Base-by-base conservation (phyloP, 352 stramenopile species). In the Globisporangium yorkense region DNA sequence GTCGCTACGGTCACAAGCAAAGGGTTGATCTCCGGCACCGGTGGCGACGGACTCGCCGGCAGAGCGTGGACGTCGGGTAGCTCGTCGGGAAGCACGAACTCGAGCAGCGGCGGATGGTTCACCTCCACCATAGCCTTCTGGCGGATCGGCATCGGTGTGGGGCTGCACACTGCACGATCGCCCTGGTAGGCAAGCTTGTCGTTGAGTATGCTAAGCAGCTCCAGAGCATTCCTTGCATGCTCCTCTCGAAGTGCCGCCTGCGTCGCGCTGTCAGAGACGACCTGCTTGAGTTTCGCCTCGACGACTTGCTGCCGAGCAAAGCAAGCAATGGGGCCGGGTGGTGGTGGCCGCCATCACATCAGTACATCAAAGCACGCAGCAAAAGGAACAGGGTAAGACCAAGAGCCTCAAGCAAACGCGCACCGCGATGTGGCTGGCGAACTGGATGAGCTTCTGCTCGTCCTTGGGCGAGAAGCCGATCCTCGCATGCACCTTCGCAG, bases 361-460 rank as follows among this genome's bases (percentile, higher is more conserved):
- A 27, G 24, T 27, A 2, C 24, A 1, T 27, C 24, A 27, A 27
- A 27, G 24, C 24, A 27, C 24, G 24, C 24, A 27, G 24, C 24
- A 27, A 27, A 27, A 27, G 24, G 24, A 27, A 27, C 24, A 27
- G 1, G 8, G 7, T 12, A 37, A 29, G 1, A 15, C 4, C 20
- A 46, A 31, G n/a, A 24, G 15, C 31, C 18, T 33, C 1, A 51
- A 24, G 10, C n/a, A 18, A 8, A n/a, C 8, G 2, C 66, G 21
- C 50, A 84, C 77, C 41, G 71, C 70, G 29, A 81, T 63, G 54
- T 87, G 74, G 45, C 65, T 84, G n/a, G 70, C 70, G 27, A 88
- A 82, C 55, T 82, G 72, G 54, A 88, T 71, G 40, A 88, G 66
- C 24, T 80, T 81, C 57, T 88, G 71, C 37, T 88, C 78, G 56